Evolutionary conservation across 2,329 filamentous ascomycete genomes (phyloP).

Genomic region (Colletotrichum ledebouriae): DNA sequence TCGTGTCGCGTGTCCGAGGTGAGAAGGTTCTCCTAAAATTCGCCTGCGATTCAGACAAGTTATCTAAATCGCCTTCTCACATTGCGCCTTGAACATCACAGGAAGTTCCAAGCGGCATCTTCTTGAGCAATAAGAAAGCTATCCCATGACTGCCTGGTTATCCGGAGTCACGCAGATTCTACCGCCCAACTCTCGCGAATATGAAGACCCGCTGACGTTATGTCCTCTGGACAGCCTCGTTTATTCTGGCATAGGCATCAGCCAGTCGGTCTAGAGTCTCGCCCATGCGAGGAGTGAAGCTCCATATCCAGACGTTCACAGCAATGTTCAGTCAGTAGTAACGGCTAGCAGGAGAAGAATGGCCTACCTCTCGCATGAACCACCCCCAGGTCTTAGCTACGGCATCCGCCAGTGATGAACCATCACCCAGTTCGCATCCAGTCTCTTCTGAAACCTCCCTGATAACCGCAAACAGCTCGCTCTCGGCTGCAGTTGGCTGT

Average conservation of each 20-base stretch:
- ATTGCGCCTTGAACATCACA: no score
- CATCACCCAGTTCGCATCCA: background rate
- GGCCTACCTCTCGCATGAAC: conserved; percentile 5
- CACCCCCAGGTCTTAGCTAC: background rate
- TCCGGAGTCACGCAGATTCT: background rate
- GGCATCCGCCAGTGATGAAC: background rate
- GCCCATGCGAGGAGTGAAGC: background rate
- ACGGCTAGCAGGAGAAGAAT: background rate
- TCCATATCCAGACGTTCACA: background rate
- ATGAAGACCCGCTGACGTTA: background rate
- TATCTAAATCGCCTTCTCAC: no score
- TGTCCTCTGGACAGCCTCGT: background rate
- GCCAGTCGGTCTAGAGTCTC: background rate
- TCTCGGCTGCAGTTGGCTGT: background rate
- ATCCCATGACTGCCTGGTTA: no score
- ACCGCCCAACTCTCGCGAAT: background rate
- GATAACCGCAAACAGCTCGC: background rate
- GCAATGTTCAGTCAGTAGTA: background rate
- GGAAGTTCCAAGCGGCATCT: no score
- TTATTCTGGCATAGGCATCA: background rate
- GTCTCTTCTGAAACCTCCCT: background rate
- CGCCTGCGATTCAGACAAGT: no score
- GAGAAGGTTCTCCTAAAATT: no score
- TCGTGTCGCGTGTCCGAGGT: no score
- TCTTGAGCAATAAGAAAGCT: no score